Evolutionary conservation across 139 green algal species (phyloP).

Genomic region (Spirogloea muscicola): DNA sequence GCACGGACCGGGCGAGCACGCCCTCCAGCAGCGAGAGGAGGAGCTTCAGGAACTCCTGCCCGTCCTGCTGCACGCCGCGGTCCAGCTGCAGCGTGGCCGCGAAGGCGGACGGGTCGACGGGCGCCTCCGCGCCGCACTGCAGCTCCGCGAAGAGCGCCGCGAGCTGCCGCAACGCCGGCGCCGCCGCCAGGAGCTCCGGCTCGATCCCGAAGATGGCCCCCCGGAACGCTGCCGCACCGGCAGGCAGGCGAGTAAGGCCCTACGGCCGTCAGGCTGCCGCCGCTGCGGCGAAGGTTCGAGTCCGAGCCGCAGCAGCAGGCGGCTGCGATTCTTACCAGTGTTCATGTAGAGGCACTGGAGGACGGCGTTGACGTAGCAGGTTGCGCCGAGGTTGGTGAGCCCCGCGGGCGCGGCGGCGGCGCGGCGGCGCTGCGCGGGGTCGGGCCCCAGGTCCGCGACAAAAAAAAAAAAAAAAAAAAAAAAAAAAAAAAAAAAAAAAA

Average conservation of each 20-base stretch:
- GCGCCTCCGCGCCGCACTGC: slow-evolving; percentile 51
- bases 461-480: not conserved
- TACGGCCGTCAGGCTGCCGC: too few relatives aligned
- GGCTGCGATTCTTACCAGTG: too few relatives aligned
- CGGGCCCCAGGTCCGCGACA: not conserved
- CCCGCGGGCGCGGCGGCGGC: slow-evolving; percentile 3
- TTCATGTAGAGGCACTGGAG: slow-evolving; percentile 51
- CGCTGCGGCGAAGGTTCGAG: too few relatives aligned
- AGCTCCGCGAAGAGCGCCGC: slow-evolving; percentile 64
- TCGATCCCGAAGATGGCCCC: slow-evolving; percentile 26
- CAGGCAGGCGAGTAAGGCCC: too few relatives aligned
- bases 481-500: too few relatives aligned
- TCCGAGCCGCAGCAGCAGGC: too few relatives aligned
- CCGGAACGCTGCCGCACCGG: slow-evolving; percentile 12
- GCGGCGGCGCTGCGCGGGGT: slow-evolving; percentile 2
- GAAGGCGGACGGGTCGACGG: slow-evolving; percentile 65
- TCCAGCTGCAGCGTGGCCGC: slow-evolving; percentile 67
- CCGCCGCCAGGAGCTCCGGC: not conserved
- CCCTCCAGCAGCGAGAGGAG: slow-evolving; percentile 77
- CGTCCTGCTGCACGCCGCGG: slow-evolving; percentile 78
- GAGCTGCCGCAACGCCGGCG: slow-evolving; percentile 25
- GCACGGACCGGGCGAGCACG: too few relatives aligned
- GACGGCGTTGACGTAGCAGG: slow-evolving; percentile 44
- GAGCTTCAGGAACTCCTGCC: slow-evolving; percentile 92
- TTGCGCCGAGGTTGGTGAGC: slow-evolving; percentile 46